Conservation (phyloP, 805 yeast species). For the Saturnispora ahearnii region DNA sequence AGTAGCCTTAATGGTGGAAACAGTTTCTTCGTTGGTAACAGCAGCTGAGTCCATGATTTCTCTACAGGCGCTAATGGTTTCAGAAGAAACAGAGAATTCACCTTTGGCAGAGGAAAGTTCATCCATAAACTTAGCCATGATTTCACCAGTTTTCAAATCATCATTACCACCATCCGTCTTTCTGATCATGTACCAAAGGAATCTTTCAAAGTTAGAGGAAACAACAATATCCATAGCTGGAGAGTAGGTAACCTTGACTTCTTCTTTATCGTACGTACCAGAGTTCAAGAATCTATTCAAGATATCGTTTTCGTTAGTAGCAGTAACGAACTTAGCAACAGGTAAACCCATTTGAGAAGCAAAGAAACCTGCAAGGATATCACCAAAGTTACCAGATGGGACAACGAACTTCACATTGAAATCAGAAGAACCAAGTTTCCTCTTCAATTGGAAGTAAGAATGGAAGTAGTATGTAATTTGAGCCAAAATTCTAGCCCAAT, state of each 20-base stretch:
- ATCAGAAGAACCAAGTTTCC: slow-evolving; percentile 23
- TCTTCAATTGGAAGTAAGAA: slow-evolving; percentile 69
- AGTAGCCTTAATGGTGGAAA: slow-evolving; percentile 62
- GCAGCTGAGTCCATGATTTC: slow-evolving; percentile 67
- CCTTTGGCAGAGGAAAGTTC: slow-evolving; percentile 63
- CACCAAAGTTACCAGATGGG: slow-evolving; percentile 98
- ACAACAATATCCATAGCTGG: slow-evolving; percentile 99
- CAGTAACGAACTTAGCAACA: slow-evolving; percentile 74
- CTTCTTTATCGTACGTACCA: slow-evolving; percentile 73
- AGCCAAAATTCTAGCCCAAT: slow-evolving; percentile 98
- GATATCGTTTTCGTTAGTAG: slow-evolving; percentile 93
- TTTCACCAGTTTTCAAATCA: slow-evolving; percentile 62
- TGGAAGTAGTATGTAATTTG: slow-evolving; percentile 96
- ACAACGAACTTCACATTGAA: slow-evolving; percentile 74
- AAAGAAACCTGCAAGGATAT: slow-evolving; percentile 91
- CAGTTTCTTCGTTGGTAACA: slow-evolving; percentile 71
- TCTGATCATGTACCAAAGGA: slow-evolving; percentile 87
- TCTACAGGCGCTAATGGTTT: slow-evolving; percentile 58
- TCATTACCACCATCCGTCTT: slow-evolving; percentile 53
- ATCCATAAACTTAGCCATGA: slow-evolving; percentile 66
- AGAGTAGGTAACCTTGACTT: slow-evolving; percentile 80
- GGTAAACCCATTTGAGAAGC: slow-evolving; percentile 96
- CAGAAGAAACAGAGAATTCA: slow-evolving; percentile 58
- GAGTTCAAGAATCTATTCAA: slow-evolving; percentile 84
- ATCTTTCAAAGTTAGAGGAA: slow-evolving; percentile 92